Percentiles rank a stretch among this genome's conserved stretches.
These are phyloP conservation scores for Erodium maritimum DNA, from an alignment of 345 rosid genomes.

Conservation along the genomic window DNA sequence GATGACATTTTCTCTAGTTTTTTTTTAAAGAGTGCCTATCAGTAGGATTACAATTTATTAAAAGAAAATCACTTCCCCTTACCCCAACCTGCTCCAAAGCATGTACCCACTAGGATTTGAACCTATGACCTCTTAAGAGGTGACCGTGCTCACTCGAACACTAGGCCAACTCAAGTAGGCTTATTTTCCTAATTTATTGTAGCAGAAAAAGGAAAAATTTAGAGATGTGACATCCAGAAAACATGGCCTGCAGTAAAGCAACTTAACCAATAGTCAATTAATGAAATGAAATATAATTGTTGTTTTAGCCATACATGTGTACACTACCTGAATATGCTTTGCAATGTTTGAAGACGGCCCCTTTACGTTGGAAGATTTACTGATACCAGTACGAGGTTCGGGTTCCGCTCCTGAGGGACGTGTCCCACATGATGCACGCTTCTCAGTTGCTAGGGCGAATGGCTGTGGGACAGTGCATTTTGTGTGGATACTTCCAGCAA, in stretches of 20 bases:
- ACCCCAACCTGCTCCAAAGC: too few species aligned
- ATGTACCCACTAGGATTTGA: too few species aligned
- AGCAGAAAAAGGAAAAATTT: too few species aligned
- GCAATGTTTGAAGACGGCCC: not conserved
- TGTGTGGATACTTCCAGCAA: slow-evolving; percentile 30
- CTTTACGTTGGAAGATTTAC: slow-evolving; percentile 17
- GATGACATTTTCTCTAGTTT: not conserved
- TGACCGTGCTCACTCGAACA: too few species aligned
- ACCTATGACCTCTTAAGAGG: too few species aligned
- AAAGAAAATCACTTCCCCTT: too few species aligned
- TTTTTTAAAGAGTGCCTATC: not conserved
- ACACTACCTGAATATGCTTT: slow-evolving; percentile 37
- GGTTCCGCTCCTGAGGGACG: slow-evolving; percentile 33
- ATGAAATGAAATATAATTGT: not conserved
- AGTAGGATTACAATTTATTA: too few species aligned
- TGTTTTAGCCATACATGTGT: slow-evolving; percentile 1
- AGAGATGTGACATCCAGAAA: too few species aligned
- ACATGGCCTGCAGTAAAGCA: too few species aligned
- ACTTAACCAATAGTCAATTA: not conserved
- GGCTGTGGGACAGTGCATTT: slow-evolving; percentile 82
- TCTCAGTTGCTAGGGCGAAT: slow-evolving; percentile 74
- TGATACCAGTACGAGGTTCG: slow-evolving; percentile 18
- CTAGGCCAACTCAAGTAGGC: too few species aligned
- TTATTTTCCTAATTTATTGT: too few species aligned
- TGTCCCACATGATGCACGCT: slow-evolving; percentile 62